phyloP scores from a whole-genome alignment of 306 rosid genomes.

The Begonia masoniana region DNA sequence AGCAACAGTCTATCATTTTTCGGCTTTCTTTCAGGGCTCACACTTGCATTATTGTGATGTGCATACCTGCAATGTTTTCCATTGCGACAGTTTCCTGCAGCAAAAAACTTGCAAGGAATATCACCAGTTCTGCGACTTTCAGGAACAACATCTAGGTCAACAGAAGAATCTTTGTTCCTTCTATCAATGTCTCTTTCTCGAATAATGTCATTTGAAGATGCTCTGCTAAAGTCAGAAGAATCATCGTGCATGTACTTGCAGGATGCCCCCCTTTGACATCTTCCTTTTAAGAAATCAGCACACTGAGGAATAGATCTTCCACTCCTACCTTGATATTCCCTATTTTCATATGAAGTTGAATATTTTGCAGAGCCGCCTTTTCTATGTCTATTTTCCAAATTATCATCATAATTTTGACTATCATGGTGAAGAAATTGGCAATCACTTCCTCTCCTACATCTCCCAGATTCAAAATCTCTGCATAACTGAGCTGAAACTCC shows the following conservation, averaged over 20 bases:
- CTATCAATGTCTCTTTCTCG: conserved; percentile 65
- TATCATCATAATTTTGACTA: conserved; percentile 45
- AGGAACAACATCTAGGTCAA: conserved; percentile 52
- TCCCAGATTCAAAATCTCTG: conserved; percentile 70
- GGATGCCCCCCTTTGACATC: conserved; percentile 70
- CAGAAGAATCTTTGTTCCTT: conserved; percentile 53
- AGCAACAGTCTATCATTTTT: conserved; percentile 48
- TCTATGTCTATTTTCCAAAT: conserved; percentile 61
- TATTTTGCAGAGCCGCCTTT: conserved; percentile 60
- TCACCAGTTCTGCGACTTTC: conserved; percentile 36
- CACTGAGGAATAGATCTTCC: conserved; percentile 50
- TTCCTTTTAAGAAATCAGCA: conserved; percentile 59
- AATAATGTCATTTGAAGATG: conserved; percentile 34
- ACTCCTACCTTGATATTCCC: conserved; percentile 45
- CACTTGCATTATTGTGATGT: conserved; percentile 51
- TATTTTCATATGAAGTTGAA: conserved; percentile 29
- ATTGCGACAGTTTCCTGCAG: conserved; percentile 81
- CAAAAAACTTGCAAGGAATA: conserved; percentile 76
- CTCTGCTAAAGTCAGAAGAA: conserved; percentile 51
- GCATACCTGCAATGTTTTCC: conserved; percentile 79
- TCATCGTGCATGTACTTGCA: conserved; percentile 64
- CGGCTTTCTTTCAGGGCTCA: conserved; percentile 61
- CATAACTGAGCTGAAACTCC: conserved; percentile 50
- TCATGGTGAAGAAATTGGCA: conserved; percentile 72
- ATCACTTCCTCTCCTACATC: conserved; percentile 75